Conservation (phyloP, 208 protist species). For the Crithidia expoeki region DNA sequence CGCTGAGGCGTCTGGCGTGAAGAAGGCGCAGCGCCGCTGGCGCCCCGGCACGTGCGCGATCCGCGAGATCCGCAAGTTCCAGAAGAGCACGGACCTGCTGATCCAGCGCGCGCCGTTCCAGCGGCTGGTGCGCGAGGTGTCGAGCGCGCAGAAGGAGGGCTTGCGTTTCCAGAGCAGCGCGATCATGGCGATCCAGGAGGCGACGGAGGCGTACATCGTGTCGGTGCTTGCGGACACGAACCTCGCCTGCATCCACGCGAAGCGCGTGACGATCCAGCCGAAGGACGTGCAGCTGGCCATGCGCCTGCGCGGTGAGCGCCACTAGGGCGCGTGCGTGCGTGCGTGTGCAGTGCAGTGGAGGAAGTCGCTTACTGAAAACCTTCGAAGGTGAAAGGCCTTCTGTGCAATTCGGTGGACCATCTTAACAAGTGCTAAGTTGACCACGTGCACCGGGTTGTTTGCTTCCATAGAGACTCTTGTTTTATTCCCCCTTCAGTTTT, state of each 20-base stretch:
- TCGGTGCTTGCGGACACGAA: slow-evolving; percentile 92
- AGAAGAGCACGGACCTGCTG: slow-evolving; percentile 89
- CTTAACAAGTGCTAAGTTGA: not conserved
- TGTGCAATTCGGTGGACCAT: slow-evolving; percentile 13
- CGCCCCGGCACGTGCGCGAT: slow-evolving; percentile 97
- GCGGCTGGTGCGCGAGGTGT: slow-evolving; percentile 87
- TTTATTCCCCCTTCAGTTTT: not conserved
- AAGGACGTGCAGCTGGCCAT: slow-evolving; percentile 77
- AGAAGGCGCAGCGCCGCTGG: slow-evolving; percentile 96
- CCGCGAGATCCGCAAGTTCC: slow-evolving; percentile 95
- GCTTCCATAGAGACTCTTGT: not conserved
- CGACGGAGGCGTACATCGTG: no score
- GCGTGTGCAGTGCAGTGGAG: slow-evolving; percentile 6
- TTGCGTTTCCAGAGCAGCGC: no score
- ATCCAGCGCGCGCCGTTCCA: slow-evolving; percentile 91
- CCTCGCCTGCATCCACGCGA: no score
- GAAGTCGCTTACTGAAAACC: not conserved
- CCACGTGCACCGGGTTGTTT: not conserved
- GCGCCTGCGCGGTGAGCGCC: slow-evolving; percentile 64
- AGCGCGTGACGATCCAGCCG: no score
- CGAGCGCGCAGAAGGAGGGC: no score
- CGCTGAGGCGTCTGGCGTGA: slow-evolving; percentile 93
- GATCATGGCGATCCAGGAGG: no score
- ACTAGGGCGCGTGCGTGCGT: slow-evolving; percentile 28
- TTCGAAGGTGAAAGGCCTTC: no score